phyloP scores from a whole-genome alignment of 768 basidiomycete species.

The Cyathus striatus region DNA sequence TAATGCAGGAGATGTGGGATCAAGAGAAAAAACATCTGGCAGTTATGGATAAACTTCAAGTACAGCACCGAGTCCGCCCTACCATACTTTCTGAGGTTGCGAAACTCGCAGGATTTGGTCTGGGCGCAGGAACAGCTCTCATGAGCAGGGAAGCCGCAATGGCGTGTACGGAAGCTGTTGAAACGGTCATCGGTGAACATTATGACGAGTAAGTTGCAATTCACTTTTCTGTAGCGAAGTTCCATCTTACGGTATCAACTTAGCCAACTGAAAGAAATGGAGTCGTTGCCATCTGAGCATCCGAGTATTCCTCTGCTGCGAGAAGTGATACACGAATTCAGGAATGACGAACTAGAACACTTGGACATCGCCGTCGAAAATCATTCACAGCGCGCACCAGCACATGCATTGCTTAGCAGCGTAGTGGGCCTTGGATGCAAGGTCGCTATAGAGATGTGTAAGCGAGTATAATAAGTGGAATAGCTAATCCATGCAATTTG shows the following conservation, averaged over 20 bases:
- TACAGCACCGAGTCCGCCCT: constrained; percentile 81
- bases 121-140: constrained; percentile 81
- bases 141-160: constrained; percentile 93
- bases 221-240: no score
- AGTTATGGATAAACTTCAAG: constrained; percentile 81
- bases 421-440: constrained; percentile 84
- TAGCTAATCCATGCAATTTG: constrained; percentile 4
- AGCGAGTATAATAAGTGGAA: constrained; percentile 50
- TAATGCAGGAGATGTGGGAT: constrained; percentile 87
- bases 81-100: constrained; percentile 82
- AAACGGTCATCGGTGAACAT: constrained; percentile 97
- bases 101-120: constrained; percentile 79
- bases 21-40: constrained; percentile 89
- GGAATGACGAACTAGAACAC: constrained; percentile 95
- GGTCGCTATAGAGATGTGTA: constrained; percentile 86
- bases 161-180: constrained; percentile 98
- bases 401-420: constrained; percentile 85
- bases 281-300: constrained; percentile 57
- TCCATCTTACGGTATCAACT: neutral
- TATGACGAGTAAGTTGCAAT: constrained; percentile 84
- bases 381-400: constrained; percentile 85
- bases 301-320: constrained; percentile 74
- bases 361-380: constrained; percentile 87
- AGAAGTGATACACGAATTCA: constrained; percentile 73
- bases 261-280: constrained; percentile 81